Percentiles rank a stretch among this genome's conserved stretches.
These are phyloP conservation scores for Debaryomyces fabryi DNA, from an alignment of 1,139 yeast species.

Conservation along the genomic window DNA sequence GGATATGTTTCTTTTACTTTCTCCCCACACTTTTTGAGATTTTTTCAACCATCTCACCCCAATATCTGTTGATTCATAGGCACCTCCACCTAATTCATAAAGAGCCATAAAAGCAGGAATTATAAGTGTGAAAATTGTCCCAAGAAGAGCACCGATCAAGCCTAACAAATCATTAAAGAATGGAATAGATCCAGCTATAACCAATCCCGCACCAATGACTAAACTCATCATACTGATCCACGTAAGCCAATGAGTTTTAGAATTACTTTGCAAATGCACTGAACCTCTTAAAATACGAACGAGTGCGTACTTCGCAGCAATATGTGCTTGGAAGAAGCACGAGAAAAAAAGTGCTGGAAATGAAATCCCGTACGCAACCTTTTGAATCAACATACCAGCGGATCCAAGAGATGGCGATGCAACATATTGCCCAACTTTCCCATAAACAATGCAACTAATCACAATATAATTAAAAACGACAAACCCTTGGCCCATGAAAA, in stretches of 20 bases:
- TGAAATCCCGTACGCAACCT: slow-evolving; percentile 14
- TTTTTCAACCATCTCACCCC: slow-evolving; percentile 3
- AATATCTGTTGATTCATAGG: not conserved
- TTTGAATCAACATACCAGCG: slow-evolving; percentile 15
- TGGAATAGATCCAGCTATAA: slow-evolving; percentile 18
- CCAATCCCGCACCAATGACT: slow-evolving; percentile 14
- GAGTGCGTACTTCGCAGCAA: slow-evolving; percentile 16
- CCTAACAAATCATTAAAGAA: slow-evolving; percentile 15
- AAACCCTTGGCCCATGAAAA: slow-evolving; percentile 16
- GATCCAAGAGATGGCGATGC: slow-evolving; percentile 17
- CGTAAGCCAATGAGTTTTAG: slow-evolving; percentile 15
- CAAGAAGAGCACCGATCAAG: slow-evolving; percentile 12
- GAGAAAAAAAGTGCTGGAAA: slow-evolving; percentile 15
- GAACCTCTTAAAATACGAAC: slow-evolving; percentile 16
- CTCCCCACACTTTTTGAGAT: slow-evolving; percentile 2
- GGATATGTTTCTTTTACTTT: too few relatives aligned
- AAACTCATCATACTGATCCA: slow-evolving; percentile 15
- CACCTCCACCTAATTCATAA: slow-evolving; percentile 8
- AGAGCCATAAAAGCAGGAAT: slow-evolving; percentile 16
- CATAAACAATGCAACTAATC: slow-evolving; percentile 14
- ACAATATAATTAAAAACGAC: slow-evolving; percentile 14
- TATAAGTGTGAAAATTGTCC: slow-evolving; percentile 14
- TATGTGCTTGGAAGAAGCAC: slow-evolving; percentile 12
- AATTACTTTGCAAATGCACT: slow-evolving; percentile 15
- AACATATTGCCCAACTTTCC: slow-evolving; percentile 16